Conservation (phyloP, 352 stramenopile species). For the Pythium myriotylum region DNA sequence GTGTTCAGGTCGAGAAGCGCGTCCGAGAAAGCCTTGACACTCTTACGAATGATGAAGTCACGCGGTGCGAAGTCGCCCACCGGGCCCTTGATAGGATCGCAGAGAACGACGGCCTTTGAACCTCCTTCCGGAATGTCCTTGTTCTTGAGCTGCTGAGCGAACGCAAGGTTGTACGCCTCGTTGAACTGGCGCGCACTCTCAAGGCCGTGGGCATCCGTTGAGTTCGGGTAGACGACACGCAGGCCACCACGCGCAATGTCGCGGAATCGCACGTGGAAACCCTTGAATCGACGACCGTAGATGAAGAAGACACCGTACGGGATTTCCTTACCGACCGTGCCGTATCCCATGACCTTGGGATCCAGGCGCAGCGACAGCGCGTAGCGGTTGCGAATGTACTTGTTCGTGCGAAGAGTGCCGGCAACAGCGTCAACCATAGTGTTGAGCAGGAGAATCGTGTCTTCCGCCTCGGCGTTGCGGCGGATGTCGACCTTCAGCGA, state of each 20-base stretch:
- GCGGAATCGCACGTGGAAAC: constrained; percentile 85
- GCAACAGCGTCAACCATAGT: constrained; percentile 76
- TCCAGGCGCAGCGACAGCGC: constrained; percentile 80
- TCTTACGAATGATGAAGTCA: constrained; percentile 94
- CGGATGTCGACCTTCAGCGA: constrained; percentile 77
- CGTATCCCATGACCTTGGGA: constrained; percentile 78
- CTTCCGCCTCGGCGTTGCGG: constrained; percentile 70
- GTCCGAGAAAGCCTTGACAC: constrained; percentile 96
- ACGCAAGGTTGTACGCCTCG: constrained; percentile 85
- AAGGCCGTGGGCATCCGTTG: constrained; percentile 55
- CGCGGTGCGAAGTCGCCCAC: constrained; percentile 76
- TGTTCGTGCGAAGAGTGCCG: constrained; percentile 81
- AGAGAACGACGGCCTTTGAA: constrained; percentile 84
- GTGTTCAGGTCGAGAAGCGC: constrained; percentile 82
- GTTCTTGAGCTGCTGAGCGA: constrained; percentile 88
- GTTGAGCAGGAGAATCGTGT: constrained; percentile 78
- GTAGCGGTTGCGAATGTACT: constrained; percentile 82
- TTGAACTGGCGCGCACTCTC: constrained; percentile 82
- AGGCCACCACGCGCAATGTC: constrained; percentile 82
- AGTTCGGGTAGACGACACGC: constrained; percentile 76
- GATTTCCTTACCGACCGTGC: constrained; percentile 83
- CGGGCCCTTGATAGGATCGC: constrained; percentile 71
- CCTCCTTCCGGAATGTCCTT: constrained; percentile 87
- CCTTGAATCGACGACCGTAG: constrained; percentile 95
- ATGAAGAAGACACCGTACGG: constrained; percentile 97